phyloP scores from a whole-genome alignment of 305 asterid species.

The Fraxinus dipetala region DNA sequence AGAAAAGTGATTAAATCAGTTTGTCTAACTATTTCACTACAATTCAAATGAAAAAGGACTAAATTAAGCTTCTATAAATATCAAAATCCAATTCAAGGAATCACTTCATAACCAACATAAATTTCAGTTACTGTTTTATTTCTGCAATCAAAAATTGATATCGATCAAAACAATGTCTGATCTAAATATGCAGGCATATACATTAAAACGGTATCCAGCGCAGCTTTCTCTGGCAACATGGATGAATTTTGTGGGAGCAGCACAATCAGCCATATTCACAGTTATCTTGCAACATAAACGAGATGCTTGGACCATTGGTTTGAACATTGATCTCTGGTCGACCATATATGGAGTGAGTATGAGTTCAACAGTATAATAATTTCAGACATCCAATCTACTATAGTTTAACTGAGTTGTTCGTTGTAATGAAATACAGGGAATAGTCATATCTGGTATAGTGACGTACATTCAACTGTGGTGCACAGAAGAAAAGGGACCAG shows the following conservation, averaged over 20 bases:
- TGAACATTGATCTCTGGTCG: slow-evolving; percentile 69
- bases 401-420: not conserved
- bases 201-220: slow-evolving; percentile 69
- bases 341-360: slow-evolving; percentile 57
- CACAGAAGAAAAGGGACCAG: slow-evolving; percentile 69
- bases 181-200: slow-evolving; percentile 44
- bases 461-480: slow-evolving; percentile 60
- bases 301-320: slow-evolving; percentile 68
- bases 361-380: not conserved
- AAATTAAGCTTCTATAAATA: not conserved
- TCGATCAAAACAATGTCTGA: not conserved
- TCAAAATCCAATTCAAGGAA: not conserved
- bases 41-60: not conserved
- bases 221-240: slow-evolving; percentile 65
- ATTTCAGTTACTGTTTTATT: not conserved
- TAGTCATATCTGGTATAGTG: slow-evolving; percentile 56
- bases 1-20: not conserved
- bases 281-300: slow-evolving; percentile 43
- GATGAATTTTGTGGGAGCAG: slow-evolving; percentile 72
- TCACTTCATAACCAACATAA: not conserved
- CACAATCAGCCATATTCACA: slow-evolving; percentile 72
- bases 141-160: not conserved
- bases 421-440: slow-evolving; percentile 39
- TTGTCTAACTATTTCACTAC: not conserved
- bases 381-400: not conserved